phyloP scores from a whole-genome alignment of 192 early-diverging fungal species.

The Chytriomyces sp. region DNA sequence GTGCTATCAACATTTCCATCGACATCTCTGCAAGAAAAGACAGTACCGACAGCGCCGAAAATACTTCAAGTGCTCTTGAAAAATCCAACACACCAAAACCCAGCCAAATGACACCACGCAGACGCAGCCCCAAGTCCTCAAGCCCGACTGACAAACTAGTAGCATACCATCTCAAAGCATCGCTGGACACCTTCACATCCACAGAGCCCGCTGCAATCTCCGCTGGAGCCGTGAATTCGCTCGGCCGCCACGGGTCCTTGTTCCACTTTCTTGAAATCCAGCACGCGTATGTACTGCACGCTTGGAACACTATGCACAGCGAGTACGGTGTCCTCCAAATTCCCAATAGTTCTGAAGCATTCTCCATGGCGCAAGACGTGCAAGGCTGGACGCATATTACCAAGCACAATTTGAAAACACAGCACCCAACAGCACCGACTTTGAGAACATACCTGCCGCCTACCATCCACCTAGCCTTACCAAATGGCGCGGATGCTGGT shows the following conservation, averaged over 20 bases:
- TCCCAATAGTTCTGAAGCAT: neutral
- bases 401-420: neutral
- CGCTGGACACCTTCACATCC: constrained; percentile 23
- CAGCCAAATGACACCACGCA: neutral
- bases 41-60: neutral
- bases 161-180: constrained; percentile 33
- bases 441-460: constrained; percentile 22
- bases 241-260: neutral
- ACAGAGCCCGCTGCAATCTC: constrained; percentile 15
- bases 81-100: neutral
- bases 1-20: neutral
- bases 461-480: constrained; percentile 27
- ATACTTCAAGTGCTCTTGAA: neutral
- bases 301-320: constrained; percentile 15
- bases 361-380: neutral
- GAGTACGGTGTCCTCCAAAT: neutral
- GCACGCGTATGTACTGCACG: constrained; percentile 15
- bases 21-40: neutral
- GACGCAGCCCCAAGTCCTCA: neutral
- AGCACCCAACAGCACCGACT: constrained; percentile 31
- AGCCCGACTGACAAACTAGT: constrained; percentile 4
- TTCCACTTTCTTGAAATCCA: constrained; percentile 34
- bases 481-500: constrained; percentile 15
- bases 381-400: constrained; percentile 24
- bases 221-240: neutral